Percentiles rank a stretch among this genome's conserved stretches.
Conservation (phyloP, 495 filamentous ascomycete genomes). For the Penicilliopsis zonata region DNA sequence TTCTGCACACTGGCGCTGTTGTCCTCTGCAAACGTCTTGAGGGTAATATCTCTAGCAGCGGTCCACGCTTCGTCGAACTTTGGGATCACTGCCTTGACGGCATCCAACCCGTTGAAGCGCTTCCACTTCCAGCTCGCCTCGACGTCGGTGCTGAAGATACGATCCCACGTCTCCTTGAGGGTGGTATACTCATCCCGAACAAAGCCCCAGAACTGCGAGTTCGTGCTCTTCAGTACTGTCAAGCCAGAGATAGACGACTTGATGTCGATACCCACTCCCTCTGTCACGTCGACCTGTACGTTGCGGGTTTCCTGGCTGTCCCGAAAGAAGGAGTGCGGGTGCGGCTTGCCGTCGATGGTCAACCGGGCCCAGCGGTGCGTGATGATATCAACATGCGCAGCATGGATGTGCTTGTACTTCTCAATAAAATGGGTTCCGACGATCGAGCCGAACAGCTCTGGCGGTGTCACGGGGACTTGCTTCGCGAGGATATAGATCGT, state of each 20-base stretch:
- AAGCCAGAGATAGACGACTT: conserved; percentile 61
- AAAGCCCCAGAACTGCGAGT: conserved; percentile 91
- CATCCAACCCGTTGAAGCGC: conserved; percentile 49
- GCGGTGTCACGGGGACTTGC: conserved; percentile 83
- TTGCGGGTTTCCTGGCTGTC: conserved; percentile 77
- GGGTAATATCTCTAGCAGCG: conserved; percentile 63
- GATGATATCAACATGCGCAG: conserved; percentile 65
- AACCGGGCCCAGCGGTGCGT: conserved; percentile 91
- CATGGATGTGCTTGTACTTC: conserved; percentile 76
- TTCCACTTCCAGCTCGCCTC: conserved; percentile 79
- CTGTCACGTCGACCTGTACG: conserved; percentile 34
- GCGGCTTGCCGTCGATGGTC: conserved; percentile 72
- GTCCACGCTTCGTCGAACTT: conserved; percentile 72
- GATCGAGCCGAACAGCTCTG: conserved; percentile 81
- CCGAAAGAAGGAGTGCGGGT: conserved; percentile 92
- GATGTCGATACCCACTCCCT: conserved; percentile 57
- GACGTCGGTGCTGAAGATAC: conserved; percentile 88
- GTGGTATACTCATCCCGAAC: conserved; percentile 87
- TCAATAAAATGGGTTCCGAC: conserved; percentile 79
- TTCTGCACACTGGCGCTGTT: conserved; percentile 86
- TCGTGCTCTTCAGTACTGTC: conserved; percentile 92
- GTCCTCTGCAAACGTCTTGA: conserved; percentile 88
- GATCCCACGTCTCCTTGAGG: conserved; percentile 81
- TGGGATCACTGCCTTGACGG: conserved; percentile 49
- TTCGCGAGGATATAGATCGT: conserved; percentile 92